Evolutionary conservation across 1,139 yeast species (phyloP).

Genomic region (Candida sojae): DNA sequence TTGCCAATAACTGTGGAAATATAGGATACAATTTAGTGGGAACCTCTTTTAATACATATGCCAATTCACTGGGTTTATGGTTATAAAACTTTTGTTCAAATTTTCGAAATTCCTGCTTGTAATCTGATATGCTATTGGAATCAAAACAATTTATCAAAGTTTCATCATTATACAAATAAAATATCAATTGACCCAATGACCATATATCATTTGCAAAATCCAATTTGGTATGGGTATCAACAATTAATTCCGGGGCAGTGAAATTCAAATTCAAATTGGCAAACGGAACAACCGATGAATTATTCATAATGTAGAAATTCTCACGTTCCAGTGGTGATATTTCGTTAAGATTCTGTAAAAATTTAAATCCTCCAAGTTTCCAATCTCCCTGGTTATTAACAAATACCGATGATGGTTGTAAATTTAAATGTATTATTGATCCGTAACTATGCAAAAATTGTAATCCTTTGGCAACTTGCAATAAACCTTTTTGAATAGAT

Average conservation of each 20-base stretch:
- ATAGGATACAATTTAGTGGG: constrained; percentile 35
- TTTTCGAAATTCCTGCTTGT: constrained; percentile 47
- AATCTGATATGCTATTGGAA: constrained; percentile 48
- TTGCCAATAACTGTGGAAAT: constrained; percentile 39
- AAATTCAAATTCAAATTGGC: constrained; percentile 72
- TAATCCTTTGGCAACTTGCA: constrained; percentile 76
- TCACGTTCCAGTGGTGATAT: constrained; percentile 49
- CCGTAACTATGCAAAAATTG: constrained; percentile 82
- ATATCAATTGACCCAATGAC: constrained; percentile 78
- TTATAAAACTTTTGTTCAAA: constrained; percentile 44
- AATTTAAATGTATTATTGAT: constrained; percentile 71
- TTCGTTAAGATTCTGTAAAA: constrained; percentile 56
- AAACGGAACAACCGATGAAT: constrained; percentile 78
- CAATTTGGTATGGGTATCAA: constrained; percentile 38
- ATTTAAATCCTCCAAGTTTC: constrained; percentile 81
- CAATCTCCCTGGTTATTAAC: constrained; percentile 89
- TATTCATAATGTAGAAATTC: constrained; percentile 61
- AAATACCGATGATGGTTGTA: constrained; percentile 76
- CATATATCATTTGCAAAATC: constrained; percentile 78
- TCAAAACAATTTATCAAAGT: constrained; percentile 49
- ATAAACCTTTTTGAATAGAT: constrained; percentile 79
- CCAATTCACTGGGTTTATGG: constrained; percentile 47
- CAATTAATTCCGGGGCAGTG: constrained; percentile 41
- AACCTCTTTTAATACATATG: constrained; percentile 44
- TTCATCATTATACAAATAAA: constrained; percentile 59